Evolutionary conservation across 257 asterid genomes (phyloP).

Genomic region (Fraxinus anomala): DNA sequence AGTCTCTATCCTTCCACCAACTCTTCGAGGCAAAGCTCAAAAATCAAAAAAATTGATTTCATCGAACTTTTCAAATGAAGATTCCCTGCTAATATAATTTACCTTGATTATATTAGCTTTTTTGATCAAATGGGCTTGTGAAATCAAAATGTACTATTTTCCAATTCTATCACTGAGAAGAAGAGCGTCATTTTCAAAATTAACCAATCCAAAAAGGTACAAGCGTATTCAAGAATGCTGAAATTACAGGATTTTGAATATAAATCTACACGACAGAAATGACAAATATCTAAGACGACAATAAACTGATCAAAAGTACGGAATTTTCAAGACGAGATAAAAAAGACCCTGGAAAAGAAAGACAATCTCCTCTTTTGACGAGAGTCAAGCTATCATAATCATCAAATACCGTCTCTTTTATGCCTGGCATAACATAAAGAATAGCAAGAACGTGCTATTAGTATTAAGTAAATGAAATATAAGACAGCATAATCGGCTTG

Average conservation of each 20-base stretch:
- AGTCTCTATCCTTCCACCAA: too few species aligned
- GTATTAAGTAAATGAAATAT: background rate
- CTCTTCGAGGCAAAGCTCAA: too few species aligned
- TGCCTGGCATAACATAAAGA: slow-evolving; percentile 38
- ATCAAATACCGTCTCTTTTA: slow-evolving; percentile 27
- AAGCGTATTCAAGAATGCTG: background rate
- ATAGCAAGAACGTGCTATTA: background rate
- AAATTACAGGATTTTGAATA: background rate
- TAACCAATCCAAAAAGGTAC: background rate
- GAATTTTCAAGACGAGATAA: slow-evolving; percentile 11
- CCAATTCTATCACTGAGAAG: background rate
- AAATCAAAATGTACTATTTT: background rate
- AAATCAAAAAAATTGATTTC: too few species aligned
- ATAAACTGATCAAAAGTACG: background rate
- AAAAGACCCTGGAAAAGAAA: too few species aligned
- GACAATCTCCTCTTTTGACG: slow-evolving; percentile 32
- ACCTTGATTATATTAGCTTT: too few species aligned
- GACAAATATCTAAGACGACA: background rate
- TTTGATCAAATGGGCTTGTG: too few species aligned
- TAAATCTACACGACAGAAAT: background rate
- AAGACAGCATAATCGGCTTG: background rate
- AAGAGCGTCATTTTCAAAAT: background rate
- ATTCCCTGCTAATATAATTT: too few species aligned
- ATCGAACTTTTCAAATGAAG: too few species aligned
- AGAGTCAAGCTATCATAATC: slow-evolving; percentile 36